Evolutionary conservation across 768 basidiomycete genomes (phyloP), one percentile per base, ranked within the genome.

Genomic region (Tricholoma furcatifolium): DNA sequence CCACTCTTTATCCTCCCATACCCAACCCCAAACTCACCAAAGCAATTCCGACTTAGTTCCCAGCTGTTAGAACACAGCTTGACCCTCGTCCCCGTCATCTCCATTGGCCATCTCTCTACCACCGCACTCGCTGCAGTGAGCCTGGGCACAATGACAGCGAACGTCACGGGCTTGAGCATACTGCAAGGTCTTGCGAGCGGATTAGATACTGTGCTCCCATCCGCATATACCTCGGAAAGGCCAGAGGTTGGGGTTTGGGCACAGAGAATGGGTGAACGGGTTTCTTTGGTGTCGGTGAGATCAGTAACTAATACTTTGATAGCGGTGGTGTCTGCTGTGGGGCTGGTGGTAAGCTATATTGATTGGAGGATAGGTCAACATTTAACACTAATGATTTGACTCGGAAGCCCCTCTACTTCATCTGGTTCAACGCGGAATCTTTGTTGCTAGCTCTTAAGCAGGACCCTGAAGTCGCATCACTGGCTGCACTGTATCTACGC

Each of bases 171-270:
- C 1, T 87, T 85, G 59, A 88, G 84, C 56, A 85, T 94, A 48
- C 71, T 93, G 4, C 87, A 87, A 56, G 92, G 92, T 14, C 81
- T 95, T 45, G 74, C 82, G 14, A 88, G 87, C 43, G 85, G 90
- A 1, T 81, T 98, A 20, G 96, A 98, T 67, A 94, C 94, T 0
- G 79, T 98, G 59, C 82, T 97, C 10, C 95, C 96, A 0, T 84
- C 91, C 24, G 94, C 96, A n/a, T 98, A 89, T 93, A 95, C 95
- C 1, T 93, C 92, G 2, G 63, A 82, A 1, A 83, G 86, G 21
- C 94, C 93, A 0, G 70, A 85, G 17, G 91, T 97, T 8, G 93
- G 94, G 2, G 75, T 95, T 9, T 95, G 93, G 93, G 70, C 87
- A 6, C 91, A 93, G 65, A 75, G 93, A 56, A 92, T 91, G 88